Evolutionary conservation across 2,329 filamentous ascomycete genomes (phyloP).

Genomic region (Pseudogymnoascus sp.): DNA sequence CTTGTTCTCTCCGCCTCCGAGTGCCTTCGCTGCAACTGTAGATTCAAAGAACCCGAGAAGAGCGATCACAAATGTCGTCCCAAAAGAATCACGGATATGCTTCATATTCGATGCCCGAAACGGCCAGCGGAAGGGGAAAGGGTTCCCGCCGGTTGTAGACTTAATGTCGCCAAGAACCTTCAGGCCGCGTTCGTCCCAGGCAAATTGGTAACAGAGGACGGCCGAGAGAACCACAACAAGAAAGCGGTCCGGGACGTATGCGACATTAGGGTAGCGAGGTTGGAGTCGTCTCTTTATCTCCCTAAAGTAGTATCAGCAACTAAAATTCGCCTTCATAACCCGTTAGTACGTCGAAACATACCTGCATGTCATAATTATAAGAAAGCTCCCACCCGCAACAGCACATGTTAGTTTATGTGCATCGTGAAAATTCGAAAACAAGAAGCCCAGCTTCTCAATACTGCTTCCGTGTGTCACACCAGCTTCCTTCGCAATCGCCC

Average conservation of each 20-base stretch:
- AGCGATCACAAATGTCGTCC: slow-evolving; percentile 87
- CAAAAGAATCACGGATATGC: slow-evolving; percentile 78
- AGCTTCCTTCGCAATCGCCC: slow-evolving; percentile 52
- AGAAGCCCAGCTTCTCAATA: slow-evolving; percentile 76
- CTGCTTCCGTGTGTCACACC: slow-evolving; percentile 74
- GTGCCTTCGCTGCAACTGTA: slow-evolving; percentile 87
- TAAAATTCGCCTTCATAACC: background rate
- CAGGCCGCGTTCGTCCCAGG: slow-evolving; percentile 75
- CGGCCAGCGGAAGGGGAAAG: slow-evolving; percentile 79
- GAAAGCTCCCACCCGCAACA: slow-evolving; percentile 73
- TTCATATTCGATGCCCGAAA: slow-evolving; percentile 70
- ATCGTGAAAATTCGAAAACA: slow-evolving; percentile 58
- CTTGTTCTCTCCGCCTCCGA: slow-evolving; percentile 51
- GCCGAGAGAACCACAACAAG: slow-evolving; percentile 80
- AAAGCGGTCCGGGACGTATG: slow-evolving; percentile 88
- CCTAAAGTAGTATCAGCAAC: slow-evolving; percentile 37
- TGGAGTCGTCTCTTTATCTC: slow-evolving; percentile 76
- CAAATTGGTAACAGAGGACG: slow-evolving; percentile 66
- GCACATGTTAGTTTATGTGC: slow-evolving; percentile 68
- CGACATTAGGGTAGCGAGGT: slow-evolving; percentile 69
- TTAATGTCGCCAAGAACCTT: slow-evolving; percentile 78
- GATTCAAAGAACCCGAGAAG: slow-evolving; percentile 98
- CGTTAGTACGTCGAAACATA: slow-evolving; percentile 34
- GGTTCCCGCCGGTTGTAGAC: slow-evolving; percentile 56
- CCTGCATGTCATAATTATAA: slow-evolving; percentile 85